phyloP scores from a whole-genome alignment of 768 basidiomycete genomes.

The Stropharia rugosoannulata region DNA sequence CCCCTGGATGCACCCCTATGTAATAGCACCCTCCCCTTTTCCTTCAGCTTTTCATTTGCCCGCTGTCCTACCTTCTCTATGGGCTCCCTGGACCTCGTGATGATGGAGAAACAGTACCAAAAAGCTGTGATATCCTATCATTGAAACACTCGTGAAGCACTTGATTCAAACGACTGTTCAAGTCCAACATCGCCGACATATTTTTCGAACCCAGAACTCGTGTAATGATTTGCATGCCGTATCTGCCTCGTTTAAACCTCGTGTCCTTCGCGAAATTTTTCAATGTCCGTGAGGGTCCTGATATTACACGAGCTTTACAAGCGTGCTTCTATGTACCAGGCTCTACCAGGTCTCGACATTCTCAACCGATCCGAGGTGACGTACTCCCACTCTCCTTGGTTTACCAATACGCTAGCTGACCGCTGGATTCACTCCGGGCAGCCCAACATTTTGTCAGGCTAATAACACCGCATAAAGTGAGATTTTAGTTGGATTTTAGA shows the following conservation, averaged over 20 bases:
- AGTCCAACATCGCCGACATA: not conserved
- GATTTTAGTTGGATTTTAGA: no score
- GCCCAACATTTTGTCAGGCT: no score
- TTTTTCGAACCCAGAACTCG: not conserved
- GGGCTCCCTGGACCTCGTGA: not conserved
- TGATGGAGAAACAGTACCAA: not conserved
- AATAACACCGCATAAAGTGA: no score
- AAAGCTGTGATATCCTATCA: no score
- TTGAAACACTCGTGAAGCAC: not conserved
- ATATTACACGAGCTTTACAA: no score
- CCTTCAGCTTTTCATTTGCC: not conserved
- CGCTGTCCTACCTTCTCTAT: not conserved
- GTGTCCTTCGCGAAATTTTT: not conserved
- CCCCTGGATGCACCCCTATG: conserved; percentile 20
- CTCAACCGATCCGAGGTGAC: no score
- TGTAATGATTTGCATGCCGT: no score
- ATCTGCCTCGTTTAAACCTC: conserved; percentile 2
- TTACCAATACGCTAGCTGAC: no score
- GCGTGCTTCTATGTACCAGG: no score
- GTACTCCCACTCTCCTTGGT: no score
- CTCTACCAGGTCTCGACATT: no score
- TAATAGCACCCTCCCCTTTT: not conserved
- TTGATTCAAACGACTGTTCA: not conserved
- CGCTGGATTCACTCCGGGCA: no score
- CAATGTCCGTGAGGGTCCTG: not conserved